Percentiles rank a stretch among this genome's conserved stretches.
phyloP scores from a whole-genome alignment of 805 yeast genomes.

The Ascoidea rubescens region DNA sequence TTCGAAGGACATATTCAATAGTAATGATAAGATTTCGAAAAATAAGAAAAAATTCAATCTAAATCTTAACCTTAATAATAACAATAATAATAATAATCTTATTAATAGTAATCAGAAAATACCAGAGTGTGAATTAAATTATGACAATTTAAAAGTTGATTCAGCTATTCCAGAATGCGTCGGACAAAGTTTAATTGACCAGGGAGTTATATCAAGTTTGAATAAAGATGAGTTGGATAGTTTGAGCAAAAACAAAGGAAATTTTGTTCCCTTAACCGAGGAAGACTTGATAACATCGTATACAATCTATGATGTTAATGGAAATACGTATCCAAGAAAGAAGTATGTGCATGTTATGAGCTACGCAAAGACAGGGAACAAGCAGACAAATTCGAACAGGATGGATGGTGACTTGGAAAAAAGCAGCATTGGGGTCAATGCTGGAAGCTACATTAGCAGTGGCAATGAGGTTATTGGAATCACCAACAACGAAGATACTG shows the following conservation, averaged over 20 bases:
- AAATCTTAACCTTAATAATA: constrained; percentile 17
- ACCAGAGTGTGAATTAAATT: constrained; percentile 21
- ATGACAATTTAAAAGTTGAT: constrained; percentile 24
- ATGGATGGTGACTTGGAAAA: too few relatives aligned
- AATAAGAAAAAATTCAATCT: constrained; percentile 20
- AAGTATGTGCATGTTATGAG: constrained; percentile 16
- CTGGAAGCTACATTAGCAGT: not conserved
- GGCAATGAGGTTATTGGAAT: not conserved
- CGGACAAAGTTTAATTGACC: constrained; percentile 30
- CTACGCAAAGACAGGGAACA: constrained; percentile 11
- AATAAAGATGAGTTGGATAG: too few relatives aligned
- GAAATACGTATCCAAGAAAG: constrained; percentile 15
- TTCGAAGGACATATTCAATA: constrained; percentile 14
- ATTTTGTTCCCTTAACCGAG: constrained; percentile 29
- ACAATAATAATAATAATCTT: not conserved
- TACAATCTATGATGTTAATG: constrained; percentile 30
- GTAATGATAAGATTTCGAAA: constrained; percentile 13
- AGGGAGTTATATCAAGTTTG: constrained; percentile 24
- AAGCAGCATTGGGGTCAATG: too few relatives aligned
- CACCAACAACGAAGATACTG: too few relatives aligned
- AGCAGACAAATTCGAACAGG: too few relatives aligned
- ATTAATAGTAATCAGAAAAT: constrained; percentile 1
- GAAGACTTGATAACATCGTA: constrained; percentile 28
- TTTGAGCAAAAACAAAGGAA: constrained; percentile 27
- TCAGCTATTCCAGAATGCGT: constrained; percentile 27